Evolutionary conservation across 345 rosid species (phyloP).

Genomic region (Melaleuca quinquenervia): DNA sequence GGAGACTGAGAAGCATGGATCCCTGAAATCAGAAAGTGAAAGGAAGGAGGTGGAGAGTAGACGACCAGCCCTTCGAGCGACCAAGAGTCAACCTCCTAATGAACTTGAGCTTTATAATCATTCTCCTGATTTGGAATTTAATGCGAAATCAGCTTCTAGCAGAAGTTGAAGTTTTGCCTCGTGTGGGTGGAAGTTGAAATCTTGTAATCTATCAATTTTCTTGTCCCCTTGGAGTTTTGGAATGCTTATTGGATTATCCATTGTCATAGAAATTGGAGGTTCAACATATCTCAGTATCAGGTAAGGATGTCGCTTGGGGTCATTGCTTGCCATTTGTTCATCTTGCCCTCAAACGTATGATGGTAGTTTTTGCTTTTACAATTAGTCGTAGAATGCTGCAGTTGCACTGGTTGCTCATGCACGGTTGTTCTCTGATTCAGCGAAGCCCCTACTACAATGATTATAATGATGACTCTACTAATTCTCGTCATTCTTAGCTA

Average conservation of each 20-base stretch:
- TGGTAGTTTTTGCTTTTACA: background rate
- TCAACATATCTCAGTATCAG: background rate
- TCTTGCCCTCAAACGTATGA: background rate
- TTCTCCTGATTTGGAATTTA: slow-evolving; percentile 10
- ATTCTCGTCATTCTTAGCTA: background rate
- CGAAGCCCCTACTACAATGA: background rate
- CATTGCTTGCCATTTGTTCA: background rate
- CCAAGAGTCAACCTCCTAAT: slow-evolving; percentile 29
- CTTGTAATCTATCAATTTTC: slow-evolving; percentile 3
- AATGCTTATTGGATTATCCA: background rate
- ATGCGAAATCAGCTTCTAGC: slow-evolving; percentile 9
- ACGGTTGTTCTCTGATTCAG: background rate
- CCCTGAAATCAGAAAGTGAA: background rate
- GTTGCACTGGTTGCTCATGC: background rate
- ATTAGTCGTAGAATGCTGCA: background rate
- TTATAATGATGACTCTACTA: background rate
- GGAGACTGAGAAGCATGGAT: background rate
- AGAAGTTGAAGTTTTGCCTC: slow-evolving; percentile 4
- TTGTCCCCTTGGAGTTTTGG: background rate
- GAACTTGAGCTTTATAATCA: slow-evolving; percentile 1
- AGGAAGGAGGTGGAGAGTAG: slow-evolving; percentile 6
- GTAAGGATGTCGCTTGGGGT: background rate
- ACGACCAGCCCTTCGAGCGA: slow-evolving; percentile 31
- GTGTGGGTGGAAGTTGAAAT: slow-evolving; percentile 11
- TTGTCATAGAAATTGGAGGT: background rate